phyloP scores from a whole-genome alignment of 305 asterid species.

The Caryopteris hybrid region DNA sequence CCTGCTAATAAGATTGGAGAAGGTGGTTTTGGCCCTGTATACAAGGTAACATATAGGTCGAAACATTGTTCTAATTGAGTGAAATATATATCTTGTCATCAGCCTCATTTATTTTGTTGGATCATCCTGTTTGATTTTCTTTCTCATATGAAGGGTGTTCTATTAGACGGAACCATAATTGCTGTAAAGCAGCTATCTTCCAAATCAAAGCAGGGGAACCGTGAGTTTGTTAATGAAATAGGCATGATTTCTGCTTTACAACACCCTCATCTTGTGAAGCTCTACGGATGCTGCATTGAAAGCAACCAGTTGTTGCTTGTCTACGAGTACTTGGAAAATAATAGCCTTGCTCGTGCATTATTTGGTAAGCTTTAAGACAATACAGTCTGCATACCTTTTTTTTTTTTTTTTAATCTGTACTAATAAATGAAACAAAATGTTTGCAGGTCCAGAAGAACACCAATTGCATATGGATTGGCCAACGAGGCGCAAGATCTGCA shows the following conservation, averaged over 20 bases:
- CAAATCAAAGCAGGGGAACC: conserved; percentile 62
- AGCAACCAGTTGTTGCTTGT: conserved; percentile 58
- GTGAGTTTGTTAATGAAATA: conserved; percentile 75
- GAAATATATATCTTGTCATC: neutral
- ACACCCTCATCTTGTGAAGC: conserved; percentile 78
- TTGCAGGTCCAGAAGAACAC: conserved; percentile 44
- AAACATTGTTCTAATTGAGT: neutral
- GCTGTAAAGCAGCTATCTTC: conserved; percentile 60
- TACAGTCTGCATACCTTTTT: no score
- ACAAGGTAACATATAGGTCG: conserved; percentile 40
- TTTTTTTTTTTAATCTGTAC: neutral
- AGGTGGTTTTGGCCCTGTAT: conserved; percentile 87
- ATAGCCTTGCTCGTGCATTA: conserved; percentile 71
- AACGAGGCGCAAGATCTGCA: conserved; percentile 43
- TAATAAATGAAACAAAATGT: neutral
- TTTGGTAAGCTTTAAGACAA: conserved; percentile 37
- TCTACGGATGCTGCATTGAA: conserved; percentile 71
- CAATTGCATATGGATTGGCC: conserved; percentile 56
- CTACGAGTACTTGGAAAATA: conserved; percentile 75
- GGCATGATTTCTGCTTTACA: conserved; percentile 84
- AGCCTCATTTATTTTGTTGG: neutral
- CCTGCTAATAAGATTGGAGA: conserved; percentile 75
- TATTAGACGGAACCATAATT: conserved; percentile 51
- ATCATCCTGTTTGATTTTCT: neutral
- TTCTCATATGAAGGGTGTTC: conserved; percentile 40